Evolutionary conservation across 2,329 filamentous ascomycete species (phyloP), one percentile per base, ranked within the genome.

Genomic region (Claviceps sorghi): DNA sequence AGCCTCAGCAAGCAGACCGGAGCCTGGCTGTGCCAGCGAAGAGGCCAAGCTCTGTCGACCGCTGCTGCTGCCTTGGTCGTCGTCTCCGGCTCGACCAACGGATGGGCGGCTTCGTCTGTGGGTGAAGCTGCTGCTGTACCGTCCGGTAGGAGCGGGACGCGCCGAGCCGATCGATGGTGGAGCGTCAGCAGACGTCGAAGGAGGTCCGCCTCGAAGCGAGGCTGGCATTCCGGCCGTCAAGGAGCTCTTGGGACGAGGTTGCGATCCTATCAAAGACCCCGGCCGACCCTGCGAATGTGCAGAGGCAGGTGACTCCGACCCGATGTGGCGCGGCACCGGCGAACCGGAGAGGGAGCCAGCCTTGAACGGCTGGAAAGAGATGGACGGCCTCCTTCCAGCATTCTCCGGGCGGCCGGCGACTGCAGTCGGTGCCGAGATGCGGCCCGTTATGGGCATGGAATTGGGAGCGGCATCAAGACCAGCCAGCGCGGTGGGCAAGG

Each of bases 331-430:
- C 30, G 71, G 70, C n/a, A 75, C 65, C 0, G 90, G 91, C 4
- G 90, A 96, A 4, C 86, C 88, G 2, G 90, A 95, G n/a, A 97
- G 73, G 1, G 91, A 94, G 11, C 91, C 91, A 15, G 90, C 88
- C 68, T 98, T 98, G 73, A 98, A 98, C 0, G 91, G 90, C 60
- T 94, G 88, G 61, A 96, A 95, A 0, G 88, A 94, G 22, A 95
- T 80, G 0, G 88, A 96, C 7, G 86, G 83, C 51, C 88, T 80
- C 59, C 89, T 79, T 51, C 76, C 76, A 48, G 77, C 72, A 44
- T 86, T 74, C 21, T 83, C 67, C 15, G 67, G 69, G 49, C 73
- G 72, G 42, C 72, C 55, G 1, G 66, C 58, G 13, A 67, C 68
- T n/a, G 41, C 26, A 29, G 69, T 65, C 22, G 61, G 54, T 26